Conservation (phyloP, 352 stramenopile species). For the Halophytophthora batemanensis region DNA sequence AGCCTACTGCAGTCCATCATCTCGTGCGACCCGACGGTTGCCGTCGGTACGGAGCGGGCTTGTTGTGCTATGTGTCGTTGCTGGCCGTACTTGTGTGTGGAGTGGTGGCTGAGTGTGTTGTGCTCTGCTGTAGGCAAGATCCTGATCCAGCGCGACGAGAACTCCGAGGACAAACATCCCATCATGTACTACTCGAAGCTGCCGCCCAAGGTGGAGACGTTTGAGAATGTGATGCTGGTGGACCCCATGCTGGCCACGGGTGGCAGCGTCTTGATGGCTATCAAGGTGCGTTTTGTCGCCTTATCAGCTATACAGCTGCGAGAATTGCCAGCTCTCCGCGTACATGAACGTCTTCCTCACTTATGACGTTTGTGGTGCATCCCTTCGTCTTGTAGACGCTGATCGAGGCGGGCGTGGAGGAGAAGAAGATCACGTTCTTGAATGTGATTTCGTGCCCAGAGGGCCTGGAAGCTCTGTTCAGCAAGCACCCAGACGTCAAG, state of each 20-base stretch:
- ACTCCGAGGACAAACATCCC: constrained; percentile 76
- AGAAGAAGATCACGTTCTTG: constrained; percentile 92
- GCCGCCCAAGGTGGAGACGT: constrained; percentile 70
- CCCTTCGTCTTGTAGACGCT: constrained; percentile 48
- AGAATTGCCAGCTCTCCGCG: neutral
- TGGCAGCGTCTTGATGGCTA: constrained; percentile 87
- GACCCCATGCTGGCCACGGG: constrained; percentile 96
- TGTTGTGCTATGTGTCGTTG: neutral
- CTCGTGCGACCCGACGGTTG: constrained; percentile 74
- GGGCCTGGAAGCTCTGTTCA: constrained; percentile 79
- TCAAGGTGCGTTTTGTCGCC: constrained; percentile 55
- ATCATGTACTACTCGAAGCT: constrained; percentile 96
- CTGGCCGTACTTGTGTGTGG: neutral
- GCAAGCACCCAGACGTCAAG: constrained; percentile 73
- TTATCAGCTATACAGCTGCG: neutral
- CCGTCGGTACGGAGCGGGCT: constrained; percentile 49
- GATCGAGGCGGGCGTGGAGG: constrained; percentile 76
- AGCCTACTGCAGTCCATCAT: constrained; percentile 90
- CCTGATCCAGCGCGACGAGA: constrained; percentile 96
- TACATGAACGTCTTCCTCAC: neutral
- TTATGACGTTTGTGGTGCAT: constrained; percentile 5
- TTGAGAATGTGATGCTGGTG: constrained; percentile 92
- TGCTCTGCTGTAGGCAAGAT: constrained; percentile 85
- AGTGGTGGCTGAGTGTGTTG: neutral
- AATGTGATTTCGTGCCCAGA: constrained; percentile 94